These are phyloP conservation scores for Gossypium stocksii DNA, from an alignment of 345 rosid species.

Conservation along the genomic window DNA sequence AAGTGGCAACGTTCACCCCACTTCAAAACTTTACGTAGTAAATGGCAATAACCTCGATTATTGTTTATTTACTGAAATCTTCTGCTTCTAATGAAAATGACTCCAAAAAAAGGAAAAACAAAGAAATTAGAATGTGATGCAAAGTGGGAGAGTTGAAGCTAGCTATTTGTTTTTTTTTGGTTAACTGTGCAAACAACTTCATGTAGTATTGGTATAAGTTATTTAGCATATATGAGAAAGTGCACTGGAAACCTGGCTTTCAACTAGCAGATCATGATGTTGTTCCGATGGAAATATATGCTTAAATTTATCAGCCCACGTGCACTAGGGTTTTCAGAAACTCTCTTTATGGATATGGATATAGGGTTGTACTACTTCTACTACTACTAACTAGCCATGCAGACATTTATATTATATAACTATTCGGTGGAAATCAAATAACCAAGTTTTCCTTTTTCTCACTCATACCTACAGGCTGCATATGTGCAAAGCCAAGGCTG, in stretches of 20 bases:
- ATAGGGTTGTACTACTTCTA: background rate
- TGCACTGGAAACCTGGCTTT: background rate
- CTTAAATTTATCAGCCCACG: background rate
- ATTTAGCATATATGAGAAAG: background rate
- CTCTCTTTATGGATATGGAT: background rate
- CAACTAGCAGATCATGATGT: background rate
- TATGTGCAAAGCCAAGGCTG: background rate
- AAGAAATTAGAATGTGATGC: background rate
- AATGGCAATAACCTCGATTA: background rate
- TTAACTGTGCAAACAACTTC: background rate
- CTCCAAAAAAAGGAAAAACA: background rate
- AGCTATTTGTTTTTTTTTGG: background rate
- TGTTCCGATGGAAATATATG: background rate
- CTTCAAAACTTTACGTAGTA: too few species aligned
- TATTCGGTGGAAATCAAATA: background rate
- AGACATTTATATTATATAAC: background rate
- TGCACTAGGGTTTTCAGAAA: constrained; percentile 8
- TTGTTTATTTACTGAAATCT: background rate
- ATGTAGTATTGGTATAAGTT: background rate
- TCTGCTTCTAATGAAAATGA: background rate
- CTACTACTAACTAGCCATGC: constrained; percentile 4
- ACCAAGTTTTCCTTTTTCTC: background rate
- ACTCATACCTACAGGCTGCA: background rate
- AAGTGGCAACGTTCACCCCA: background rate
- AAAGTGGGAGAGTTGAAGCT: too few species aligned